Conservation (phyloP, 2,329 filamentous ascomycete species). For the Phialophora chinensis region DNA sequence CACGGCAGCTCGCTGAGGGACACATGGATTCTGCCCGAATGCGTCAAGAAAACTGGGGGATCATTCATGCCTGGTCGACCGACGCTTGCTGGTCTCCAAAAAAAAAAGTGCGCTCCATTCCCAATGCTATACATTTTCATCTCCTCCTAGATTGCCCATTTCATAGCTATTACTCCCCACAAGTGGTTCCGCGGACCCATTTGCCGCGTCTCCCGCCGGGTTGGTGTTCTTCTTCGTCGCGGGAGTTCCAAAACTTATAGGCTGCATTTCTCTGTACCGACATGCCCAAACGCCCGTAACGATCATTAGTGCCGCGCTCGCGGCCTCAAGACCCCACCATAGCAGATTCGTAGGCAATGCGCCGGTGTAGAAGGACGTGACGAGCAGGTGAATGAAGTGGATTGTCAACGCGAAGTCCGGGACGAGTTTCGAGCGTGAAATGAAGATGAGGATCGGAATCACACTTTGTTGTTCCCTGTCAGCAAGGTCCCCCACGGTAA, state of each 20-base stretch:
- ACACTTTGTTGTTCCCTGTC: slow-evolving; percentile 60
- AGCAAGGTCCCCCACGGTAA: background rate
- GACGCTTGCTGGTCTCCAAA: background rate
- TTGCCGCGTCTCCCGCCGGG: background rate
- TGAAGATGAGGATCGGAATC: slow-evolving; percentile 79
- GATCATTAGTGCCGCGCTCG: slow-evolving; percentile 68
- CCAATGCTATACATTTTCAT: slow-evolving; percentile 11
- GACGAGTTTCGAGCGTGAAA: slow-evolving; percentile 89
- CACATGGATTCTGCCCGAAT: background rate
- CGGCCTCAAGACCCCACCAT: slow-evolving; percentile 79
- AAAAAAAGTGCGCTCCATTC: background rate
- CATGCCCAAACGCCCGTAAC: slow-evolving; percentile 86
- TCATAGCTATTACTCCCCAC: slow-evolving; percentile 3
- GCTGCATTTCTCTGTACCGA: slow-evolving; percentile 84
- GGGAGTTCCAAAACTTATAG: slow-evolving; percentile 80
- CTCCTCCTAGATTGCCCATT: slow-evolving; percentile 5
- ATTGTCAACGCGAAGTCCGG: slow-evolving; percentile 93
- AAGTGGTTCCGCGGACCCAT: slow-evolving; percentile 1
- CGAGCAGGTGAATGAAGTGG: slow-evolving; percentile 78
- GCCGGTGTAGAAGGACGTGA: slow-evolving; percentile 78
- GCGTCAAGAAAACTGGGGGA: background rate
- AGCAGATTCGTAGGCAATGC: slow-evolving; percentile 76
- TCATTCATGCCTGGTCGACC: background rate
- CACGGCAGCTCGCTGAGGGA: background rate
- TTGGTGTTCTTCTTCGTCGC: slow-evolving; percentile 10